Evolutionary conservation across 768 basidiomycete species (phyloP), one percentile per base, ranked within the genome.

Genomic region (Phanerochaete carnosa): DNA sequence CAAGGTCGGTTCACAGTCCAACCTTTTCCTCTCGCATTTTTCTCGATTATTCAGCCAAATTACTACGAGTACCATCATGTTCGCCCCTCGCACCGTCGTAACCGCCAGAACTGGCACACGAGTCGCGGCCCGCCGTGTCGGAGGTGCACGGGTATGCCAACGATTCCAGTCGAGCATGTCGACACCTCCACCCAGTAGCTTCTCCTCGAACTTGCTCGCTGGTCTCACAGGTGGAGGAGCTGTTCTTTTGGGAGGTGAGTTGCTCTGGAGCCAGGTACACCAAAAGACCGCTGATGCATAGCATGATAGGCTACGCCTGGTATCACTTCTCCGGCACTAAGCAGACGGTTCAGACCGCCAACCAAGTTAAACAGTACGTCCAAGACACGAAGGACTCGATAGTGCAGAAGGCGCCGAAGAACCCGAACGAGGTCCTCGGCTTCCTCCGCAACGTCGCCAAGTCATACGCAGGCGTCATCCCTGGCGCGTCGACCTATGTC

Each of bases 301-400:
- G 30, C n/a, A 19, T n/a, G 9, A n/a, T 35, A 80, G 79, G 70
- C 8, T 80, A 79, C 64, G 68, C 67, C 0, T 74, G 67, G 55
- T 82, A 81, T 61, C 72, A 78, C 61, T 74, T 73, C 61, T 79
- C 78, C 30, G 76, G 76, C 16, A 32, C 75, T 12, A 79, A 76
- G 63, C 66, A 64, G 5, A 64, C 69, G 2, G 75, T 80, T 7
- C 73, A 79, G 55, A 68, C 73, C 4, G 64, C 77, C 16, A 69
- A 70, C 39, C 61, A 68, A 5, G 69, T 71, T 1, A 61, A 70
- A 45, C 30, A 45, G 54, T 70, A 66, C 62, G 58, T 66, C 65
- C 51, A 72, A 45, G 55, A 70, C 32, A 66, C 72, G n/a, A 70
- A 68, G 45, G 59, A 61, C 33, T 60, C 65, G 13, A 66, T 73